These are phyloP conservation scores for Boletus barrowsii DNA, from an alignment of 768 basidiomycete genomes.

Conservation along the genomic window DNA sequence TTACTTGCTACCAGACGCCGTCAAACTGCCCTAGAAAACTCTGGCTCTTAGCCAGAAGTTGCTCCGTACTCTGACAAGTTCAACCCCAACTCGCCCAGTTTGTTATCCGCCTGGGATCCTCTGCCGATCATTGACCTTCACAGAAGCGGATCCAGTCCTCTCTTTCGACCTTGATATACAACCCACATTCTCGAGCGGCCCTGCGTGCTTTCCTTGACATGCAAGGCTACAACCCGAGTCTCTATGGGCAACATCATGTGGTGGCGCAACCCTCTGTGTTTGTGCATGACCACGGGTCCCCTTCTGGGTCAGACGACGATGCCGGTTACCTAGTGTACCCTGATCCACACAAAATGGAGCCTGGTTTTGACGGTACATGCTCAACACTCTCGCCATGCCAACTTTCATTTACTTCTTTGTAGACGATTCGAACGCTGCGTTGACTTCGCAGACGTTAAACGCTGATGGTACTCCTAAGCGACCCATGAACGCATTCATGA, in stretches of 20 bases:
- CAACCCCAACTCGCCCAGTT: constrained; percentile 24
- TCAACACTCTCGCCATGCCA: constrained; percentile 8
- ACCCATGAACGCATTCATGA: constrained; percentile 95
- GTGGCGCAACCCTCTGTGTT: constrained; percentile 28
- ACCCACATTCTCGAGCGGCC: neutral
- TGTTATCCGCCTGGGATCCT: constrained; percentile 22
- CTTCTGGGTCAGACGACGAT: constrained; percentile 59
- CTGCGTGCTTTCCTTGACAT: constrained; percentile 20
- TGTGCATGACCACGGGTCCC: constrained; percentile 46
- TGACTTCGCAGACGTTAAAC: constrained; percentile 80
- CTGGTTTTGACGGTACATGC: constrained; percentile 44
- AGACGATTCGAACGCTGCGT: constrained; percentile 43
- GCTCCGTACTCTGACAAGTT: constrained; percentile 14
- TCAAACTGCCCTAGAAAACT: constrained; percentile 26
- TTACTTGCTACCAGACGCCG: constrained; percentile 29
- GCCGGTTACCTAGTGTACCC: constrained; percentile 26
- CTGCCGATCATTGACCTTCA: constrained; percentile 28
- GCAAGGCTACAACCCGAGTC: constrained; percentile 27
- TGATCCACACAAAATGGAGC: constrained; percentile 41
- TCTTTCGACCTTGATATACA: constrained; percentile 7
- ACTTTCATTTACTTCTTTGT: constrained; percentile 11
- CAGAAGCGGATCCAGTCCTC: constrained; percentile 9
- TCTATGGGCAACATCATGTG: constrained; percentile 21
- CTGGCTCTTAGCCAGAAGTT: constrained; percentile 16
- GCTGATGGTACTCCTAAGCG: constrained; percentile 86